Evolutionary conservation across 169 alveolate genomes (phyloP).

Genomic region (Plasmodium sp.): DNA sequence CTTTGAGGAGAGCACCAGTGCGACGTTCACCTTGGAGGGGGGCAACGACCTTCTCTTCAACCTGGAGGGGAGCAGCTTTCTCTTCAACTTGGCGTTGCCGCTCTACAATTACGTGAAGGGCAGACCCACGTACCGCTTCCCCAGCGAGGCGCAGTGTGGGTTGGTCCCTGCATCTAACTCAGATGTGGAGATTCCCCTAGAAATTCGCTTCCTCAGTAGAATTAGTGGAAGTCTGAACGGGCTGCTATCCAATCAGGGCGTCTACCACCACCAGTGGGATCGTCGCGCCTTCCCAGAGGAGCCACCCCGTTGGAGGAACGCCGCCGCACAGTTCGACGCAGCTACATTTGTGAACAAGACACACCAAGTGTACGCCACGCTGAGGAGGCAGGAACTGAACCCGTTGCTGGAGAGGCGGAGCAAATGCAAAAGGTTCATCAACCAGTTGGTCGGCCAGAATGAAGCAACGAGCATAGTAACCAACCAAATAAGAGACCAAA

Average conservation of each 20-base stretch:
- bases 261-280: background rate
- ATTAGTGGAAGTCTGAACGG: background rate
- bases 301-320: background rate
- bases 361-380: background rate
- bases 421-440: background rate
- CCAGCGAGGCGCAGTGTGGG: background rate
- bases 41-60: background rate
- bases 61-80: background rate
- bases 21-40: too few relatives aligned
- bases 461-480: background rate
- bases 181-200: background rate
- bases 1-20: background rate
- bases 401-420: background rate
- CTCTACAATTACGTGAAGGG: slow-evolving; percentile 9
- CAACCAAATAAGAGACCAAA: background rate
- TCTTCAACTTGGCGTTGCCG: background rate
- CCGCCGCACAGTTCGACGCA: background rate
- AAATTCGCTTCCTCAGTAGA: background rate
- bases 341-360: background rate
- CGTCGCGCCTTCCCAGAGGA: background rate
- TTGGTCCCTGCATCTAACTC: background rate
- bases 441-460: background rate
- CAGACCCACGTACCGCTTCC: slow-evolving; percentile 1
- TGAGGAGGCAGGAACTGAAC: background rate
- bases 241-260: background rate